Evolutionary conservation across 176 grass and related monocot genomes (phyloP), one percentile per base, ranked within the genome.

Genomic region (Poa pratensis): DNA sequence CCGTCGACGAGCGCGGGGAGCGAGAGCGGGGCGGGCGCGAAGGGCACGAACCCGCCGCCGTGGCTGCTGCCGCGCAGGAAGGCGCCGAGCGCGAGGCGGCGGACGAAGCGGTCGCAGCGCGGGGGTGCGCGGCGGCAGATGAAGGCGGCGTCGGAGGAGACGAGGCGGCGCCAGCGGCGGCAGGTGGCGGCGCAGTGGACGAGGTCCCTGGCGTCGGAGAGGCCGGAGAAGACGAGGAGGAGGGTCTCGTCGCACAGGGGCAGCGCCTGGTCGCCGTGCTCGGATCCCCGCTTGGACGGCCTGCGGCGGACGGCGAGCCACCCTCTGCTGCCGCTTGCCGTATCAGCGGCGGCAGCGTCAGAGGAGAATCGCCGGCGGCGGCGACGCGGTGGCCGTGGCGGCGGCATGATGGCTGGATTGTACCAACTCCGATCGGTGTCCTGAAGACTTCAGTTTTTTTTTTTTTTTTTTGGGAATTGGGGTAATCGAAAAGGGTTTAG

Each of bases 61-160:
- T n/a, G 45, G 34, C 0, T 4, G 39, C 17, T 12, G 11, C 12
- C 45, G 9, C 46, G 67, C 27, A 40, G 28, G 77, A 80, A 80
- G 45, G 48, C 50, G 19, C 77, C 77, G 55, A 86, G 20, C 5
- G 77, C 77, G 19, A 86, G 66, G 54, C 23, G 23, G 9, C 43
- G 55, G 67, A 73, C 22, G 55, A 73, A 80, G 28, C 54, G 84
- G 22, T 80, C 77, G 19, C 48, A 75, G 26, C 72, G 72, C 72
- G 84, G 85, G 14, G 55, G n/a, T 2, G 15, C 28, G 54, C 16
- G 11, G 28, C 77, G 55, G 68, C 54, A 74, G 55, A 86, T 74
- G 42, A 52, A 74, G 77, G 85, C 68, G 55, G 67, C 84, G 43
- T 86, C 77, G 18, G n/a, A 12, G 68, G 84, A 80, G n/a, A 86